phyloP scores from a whole-genome alignment of 208 protist species.

The Wallacemonas collosoma region DNA sequence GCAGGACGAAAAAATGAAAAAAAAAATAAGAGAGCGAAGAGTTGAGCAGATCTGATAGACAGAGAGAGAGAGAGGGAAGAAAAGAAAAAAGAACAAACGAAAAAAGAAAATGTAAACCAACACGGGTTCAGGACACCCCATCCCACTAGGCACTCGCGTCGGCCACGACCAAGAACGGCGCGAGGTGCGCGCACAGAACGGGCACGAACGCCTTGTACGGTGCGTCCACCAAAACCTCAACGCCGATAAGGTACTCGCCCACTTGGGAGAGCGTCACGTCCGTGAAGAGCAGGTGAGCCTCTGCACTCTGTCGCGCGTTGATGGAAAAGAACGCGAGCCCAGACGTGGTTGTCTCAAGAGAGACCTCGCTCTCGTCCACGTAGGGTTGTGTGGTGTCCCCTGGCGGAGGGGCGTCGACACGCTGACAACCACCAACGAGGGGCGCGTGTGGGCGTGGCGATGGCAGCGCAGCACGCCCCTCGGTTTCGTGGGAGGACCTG shows the following conservation, averaged over 20 bases:
- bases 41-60: too few relatives aligned
- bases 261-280: conserved; percentile 38
- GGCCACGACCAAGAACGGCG: conserved; percentile 73
- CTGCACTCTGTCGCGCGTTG: neutral
- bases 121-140: neutral
- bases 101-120: neutral
- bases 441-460: too few relatives aligned
- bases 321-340: neutral
- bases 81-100: conserved; percentile 11
- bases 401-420: neutral
- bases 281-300: conserved; percentile 29
- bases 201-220: conserved; percentile 66
- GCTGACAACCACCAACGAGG: too few relatives aligned
- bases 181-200: conserved; percentile 45
- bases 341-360: neutral
- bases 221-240: conserved; percentile 42
- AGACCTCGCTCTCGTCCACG: conserved; percentile 1
- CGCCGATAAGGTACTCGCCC: conserved; percentile 72
- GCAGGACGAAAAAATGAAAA: neutral
- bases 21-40: neutral
- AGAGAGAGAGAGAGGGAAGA: conserved; percentile 4
- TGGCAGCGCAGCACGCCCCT: too few relatives aligned
- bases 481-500: too few relatives aligned
- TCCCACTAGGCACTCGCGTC: neutral
- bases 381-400: conserved; percentile 11